Conservation (phyloP, 805 yeast species). For the Lipomyces kockii region DNA sequence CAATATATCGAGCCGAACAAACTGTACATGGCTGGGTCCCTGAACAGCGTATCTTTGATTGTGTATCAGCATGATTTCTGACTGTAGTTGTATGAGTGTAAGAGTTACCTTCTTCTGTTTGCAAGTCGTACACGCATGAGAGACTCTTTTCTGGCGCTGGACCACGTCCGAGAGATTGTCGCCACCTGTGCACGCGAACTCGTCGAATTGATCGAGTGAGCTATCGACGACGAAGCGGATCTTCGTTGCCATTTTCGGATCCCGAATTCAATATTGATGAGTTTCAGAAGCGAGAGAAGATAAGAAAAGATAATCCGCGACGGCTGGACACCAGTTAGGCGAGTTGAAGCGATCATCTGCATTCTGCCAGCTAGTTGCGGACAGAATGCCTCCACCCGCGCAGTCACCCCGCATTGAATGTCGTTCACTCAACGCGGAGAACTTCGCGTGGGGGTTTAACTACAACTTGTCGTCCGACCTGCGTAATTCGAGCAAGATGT, state of each 20-base stretch:
- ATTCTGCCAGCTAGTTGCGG: too few relatives aligned
- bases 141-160: constrained; percentile 38
- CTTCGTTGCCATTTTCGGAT: constrained; percentile 13
- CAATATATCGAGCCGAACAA: constrained; percentile 29
- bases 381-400: too few relatives aligned
- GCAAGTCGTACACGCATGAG: constrained; percentile 39
- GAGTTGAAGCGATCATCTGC: too few relatives aligned
- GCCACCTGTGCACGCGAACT: background rate
- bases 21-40: constrained; percentile 39
- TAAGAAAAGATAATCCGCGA: too few relatives aligned
- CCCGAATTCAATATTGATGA: background rate
- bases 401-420: too few relatives aligned
- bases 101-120: constrained; percentile 36
- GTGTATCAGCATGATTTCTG: background rate
- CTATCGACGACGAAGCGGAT: constrained; percentile 24
- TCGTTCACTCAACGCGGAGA: too few relatives aligned
- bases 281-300: background rate
- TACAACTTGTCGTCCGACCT: too few relatives aligned
- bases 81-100: background rate
- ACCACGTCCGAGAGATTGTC: constrained; percentile 18
- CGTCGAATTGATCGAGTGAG: constrained; percentile 2
- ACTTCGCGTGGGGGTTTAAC: too few relatives aligned
- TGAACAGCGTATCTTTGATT: constrained; percentile 38
- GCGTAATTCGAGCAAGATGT: too few relatives aligned
- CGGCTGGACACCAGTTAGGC: too few relatives aligned